These are phyloP conservation scores for Psidium guajava DNA, from an alignment of 345 rosid genomes.

Conservation along the genomic window DNA sequence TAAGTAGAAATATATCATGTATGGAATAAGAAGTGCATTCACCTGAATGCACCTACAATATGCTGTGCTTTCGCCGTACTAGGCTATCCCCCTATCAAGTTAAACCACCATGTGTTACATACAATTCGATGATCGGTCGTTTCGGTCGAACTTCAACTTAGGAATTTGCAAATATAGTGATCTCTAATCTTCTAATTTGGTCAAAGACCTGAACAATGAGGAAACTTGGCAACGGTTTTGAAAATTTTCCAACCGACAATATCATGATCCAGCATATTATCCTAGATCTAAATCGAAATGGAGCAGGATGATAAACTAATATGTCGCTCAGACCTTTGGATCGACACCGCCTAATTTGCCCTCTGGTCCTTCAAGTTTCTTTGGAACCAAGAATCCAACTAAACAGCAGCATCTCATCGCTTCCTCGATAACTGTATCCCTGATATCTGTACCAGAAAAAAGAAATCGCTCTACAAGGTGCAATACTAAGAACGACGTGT, in stretches of 20 bases:
- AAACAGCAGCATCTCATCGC: background rate
- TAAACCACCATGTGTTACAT: background rate
- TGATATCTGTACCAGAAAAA: background rate
- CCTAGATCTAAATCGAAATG: background rate
- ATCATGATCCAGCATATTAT: background rate
- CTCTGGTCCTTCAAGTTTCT: background rate
- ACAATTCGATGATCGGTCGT: background rate
- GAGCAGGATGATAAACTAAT: background rate
- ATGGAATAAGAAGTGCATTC: background rate
- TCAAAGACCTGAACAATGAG: background rate
- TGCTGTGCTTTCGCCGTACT: background rate
- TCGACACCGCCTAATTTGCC: background rate
- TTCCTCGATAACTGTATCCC: background rate
- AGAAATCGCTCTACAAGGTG: background rate
- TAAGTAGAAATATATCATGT: background rate
- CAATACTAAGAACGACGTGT: background rate
- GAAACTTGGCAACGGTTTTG: background rate
- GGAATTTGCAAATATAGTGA: background rate
- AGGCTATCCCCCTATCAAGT: background rate
- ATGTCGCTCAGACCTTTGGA: background rate
- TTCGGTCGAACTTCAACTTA: background rate
- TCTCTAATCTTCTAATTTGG: background rate
- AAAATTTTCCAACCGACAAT: background rate
- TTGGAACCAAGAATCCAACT: background rate
- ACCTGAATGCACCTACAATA: background rate